Evolutionary conservation across 2,329 filamentous ascomycete species (phyloP).

Genomic region (Sordariomycetes sp.): DNA sequence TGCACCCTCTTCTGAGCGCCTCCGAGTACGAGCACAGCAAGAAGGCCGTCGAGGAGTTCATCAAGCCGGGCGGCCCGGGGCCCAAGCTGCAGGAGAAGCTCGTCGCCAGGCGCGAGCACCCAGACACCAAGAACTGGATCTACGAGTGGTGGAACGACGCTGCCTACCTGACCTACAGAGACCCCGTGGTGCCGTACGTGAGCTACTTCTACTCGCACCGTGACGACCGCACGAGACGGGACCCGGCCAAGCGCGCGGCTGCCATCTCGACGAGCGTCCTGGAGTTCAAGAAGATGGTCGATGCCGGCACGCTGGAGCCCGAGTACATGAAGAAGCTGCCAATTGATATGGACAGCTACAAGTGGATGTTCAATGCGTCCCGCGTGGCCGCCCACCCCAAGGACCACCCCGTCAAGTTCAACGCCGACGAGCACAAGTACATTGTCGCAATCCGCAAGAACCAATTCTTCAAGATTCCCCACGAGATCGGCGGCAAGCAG

Average conservation of each 20-base stretch:
- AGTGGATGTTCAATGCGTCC: slow-evolving; percentile 97
- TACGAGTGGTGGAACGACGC: slow-evolving; percentile 97
- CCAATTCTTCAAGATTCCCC: slow-evolving; percentile 87
- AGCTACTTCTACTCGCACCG: slow-evolving; percentile 99
- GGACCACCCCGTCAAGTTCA: slow-evolving; percentile 78
- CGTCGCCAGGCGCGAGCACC: slow-evolving; percentile 67
- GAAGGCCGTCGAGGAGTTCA: slow-evolving; percentile 79
- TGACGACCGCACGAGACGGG: slow-evolving; percentile 78
- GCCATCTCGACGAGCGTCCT: slow-evolving; percentile 78
- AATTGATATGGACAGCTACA: slow-evolving; percentile 96
- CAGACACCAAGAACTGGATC: slow-evolving; percentile 85
- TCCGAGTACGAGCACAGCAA: slow-evolving; percentile 64
- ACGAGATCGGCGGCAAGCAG: slow-evolving; percentile 74
- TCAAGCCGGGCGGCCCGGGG: slow-evolving; percentile 77
- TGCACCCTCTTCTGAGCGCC: slow-evolving; percentile 63
- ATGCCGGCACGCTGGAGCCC: slow-evolving; percentile 73
- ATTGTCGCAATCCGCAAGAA: slow-evolving; percentile 90
- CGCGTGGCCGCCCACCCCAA: slow-evolving; percentile 74
- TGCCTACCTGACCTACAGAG: slow-evolving; percentile 87
- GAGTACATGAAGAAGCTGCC: slow-evolving; percentile 98
- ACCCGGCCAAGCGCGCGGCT: slow-evolving; percentile 87
- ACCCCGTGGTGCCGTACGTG: slow-evolving; percentile 94
- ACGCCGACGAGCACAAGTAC: slow-evolving; percentile 68
- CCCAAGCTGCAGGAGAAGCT: slow-evolving; percentile 82
- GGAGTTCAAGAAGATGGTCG: slow-evolving; percentile 92